phyloP scores from a whole-genome alignment of 2,329 filamentous ascomycete genomes.

The Monilinia laxa region DNA sequence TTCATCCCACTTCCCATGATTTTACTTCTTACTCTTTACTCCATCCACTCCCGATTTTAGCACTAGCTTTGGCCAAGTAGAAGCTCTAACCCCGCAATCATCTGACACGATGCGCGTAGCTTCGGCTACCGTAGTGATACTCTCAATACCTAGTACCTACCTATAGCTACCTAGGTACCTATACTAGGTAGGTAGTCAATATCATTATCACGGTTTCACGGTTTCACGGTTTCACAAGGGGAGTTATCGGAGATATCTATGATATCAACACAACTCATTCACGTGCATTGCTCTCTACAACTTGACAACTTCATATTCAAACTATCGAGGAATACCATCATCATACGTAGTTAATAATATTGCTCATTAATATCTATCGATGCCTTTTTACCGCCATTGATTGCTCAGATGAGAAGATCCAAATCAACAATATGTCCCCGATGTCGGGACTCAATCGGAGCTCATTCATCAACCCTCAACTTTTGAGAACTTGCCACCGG shows the following conservation, averaged over 20 bases:
- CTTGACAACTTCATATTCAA: background rate
- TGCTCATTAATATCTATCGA: background rate
- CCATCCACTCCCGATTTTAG: conserved; percentile 9
- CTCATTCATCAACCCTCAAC: conserved; percentile 25
- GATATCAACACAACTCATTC: background rate
- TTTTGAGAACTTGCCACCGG: conserved; percentile 18
- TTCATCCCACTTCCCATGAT: background rate
- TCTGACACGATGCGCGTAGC: background rate
- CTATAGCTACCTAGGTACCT: too few relatives aligned
- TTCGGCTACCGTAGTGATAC: background rate
- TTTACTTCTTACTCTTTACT: background rate
- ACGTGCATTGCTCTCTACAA: background rate
- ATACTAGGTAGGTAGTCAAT: too few relatives aligned
- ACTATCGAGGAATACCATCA: background rate
- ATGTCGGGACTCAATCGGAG: conserved; percentile 19
- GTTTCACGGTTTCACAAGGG: too few relatives aligned
- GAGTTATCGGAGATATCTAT: too few relatives aligned
- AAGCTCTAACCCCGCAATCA: conserved; percentile 14
- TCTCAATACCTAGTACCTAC: background rate
- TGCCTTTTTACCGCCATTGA: background rate
- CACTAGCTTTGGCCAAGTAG: conserved; percentile 13
- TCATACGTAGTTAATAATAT: background rate
- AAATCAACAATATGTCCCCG: conserved; percentile 18
- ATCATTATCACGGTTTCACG: too few relatives aligned
- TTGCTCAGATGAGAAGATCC: conserved; percentile 21